These are phyloP conservation scores for Gossypium longicalyx DNA, from an alignment of 345 rosid species.

Conservation along the genomic window DNA sequence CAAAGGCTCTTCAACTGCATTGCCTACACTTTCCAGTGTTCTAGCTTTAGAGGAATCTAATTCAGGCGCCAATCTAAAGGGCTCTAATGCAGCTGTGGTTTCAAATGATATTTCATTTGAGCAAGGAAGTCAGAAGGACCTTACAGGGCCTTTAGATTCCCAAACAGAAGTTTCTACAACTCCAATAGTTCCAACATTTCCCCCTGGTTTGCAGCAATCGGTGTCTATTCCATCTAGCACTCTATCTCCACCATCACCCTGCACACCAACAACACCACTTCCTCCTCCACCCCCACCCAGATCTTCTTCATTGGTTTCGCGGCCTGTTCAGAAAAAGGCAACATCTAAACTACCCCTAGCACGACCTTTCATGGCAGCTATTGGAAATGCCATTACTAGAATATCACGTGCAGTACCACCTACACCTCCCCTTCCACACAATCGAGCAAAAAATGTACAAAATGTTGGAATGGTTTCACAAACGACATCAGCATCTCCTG, in stretches of 20 bases:
- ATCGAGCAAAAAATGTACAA: constrained; percentile 24
- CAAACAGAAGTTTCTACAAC: constrained; percentile 35
- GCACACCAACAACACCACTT: constrained; percentile 22
- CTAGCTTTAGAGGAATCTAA: constrained; percentile 49
- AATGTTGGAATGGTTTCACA: constrained; percentile 25
- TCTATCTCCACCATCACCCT: constrained; percentile 20
- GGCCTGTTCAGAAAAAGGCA: constrained; percentile 14
- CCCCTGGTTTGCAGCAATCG: constrained; percentile 25
- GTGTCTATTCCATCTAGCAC: constrained; percentile 29
- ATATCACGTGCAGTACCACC: constrained; percentile 21
- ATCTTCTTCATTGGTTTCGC: constrained; percentile 25
- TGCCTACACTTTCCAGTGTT: constrained; percentile 54
- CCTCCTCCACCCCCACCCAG: constrained; percentile 22
- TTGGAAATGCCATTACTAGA: constrained; percentile 24
- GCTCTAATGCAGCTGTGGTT: constrained; percentile 30
- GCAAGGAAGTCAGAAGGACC: constrained; percentile 16
- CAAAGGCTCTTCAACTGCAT: constrained; percentile 74
- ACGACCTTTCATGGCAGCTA: constrained; percentile 25
- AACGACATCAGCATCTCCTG: constrained; percentile 21
- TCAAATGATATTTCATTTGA: constrained; percentile 31
- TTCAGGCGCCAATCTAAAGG: constrained; percentile 28
- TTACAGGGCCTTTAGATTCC: constrained; percentile 19
- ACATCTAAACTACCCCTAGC: constrained; percentile 32
- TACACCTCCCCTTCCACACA: constrained; percentile 29
- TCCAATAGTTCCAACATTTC: constrained; percentile 21